Base-by-base conservation (phyloP, 768 basidiomycete genomes). In the Boletus vermiculosoides region DNA sequence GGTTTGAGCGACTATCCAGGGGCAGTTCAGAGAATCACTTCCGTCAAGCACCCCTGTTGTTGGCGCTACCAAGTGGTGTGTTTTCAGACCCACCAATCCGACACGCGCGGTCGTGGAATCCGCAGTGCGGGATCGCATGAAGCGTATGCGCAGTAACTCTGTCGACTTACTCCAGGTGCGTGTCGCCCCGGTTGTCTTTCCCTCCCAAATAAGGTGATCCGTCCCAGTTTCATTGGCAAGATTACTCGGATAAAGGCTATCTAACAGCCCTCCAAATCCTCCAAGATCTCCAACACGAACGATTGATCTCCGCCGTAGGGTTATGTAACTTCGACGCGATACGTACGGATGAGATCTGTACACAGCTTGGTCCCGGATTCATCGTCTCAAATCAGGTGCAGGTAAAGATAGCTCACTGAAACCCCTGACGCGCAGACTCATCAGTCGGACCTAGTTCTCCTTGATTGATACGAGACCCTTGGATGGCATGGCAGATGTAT, bases 11-110 rank as follows among this genome's bases (percentile, higher is more conserved):
- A 50, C 6, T 33, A 37, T 66, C 55, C 70, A 92, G 90, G 91
- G 90, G 13, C 83, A 87, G 68, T 89, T 88, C 72, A 80, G 80
- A 63, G 66, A 73, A 59, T 75, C 78, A 13, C 70, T 83, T 18
- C 68, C 76, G 30, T 59, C 72, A 31, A 65, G 77, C 30, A 66
- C 74, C 37, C 63, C 71, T 4, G 78, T 88, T 11, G 59, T 92
- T 25, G 87, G 89, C 42, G 89, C 87, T 1, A 94, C 92, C 3
- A 94, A 94, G 67, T 94, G 89, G 90, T 92, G 90, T 69, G 82
- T 90, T 15, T 92, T 92, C 75, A 77, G 80, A 55, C 73, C 74
- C 30, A 74, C 77, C 16, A 71, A 71, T 15, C 76, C 82, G 2
- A 79, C 87, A 4, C 82, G 81, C 8, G 70, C 76, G 31, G 71